These are phyloP conservation scores for Ruellia speciosa DNA, from an alignment of 305 asterid species.

Conservation along the genomic window DNA sequence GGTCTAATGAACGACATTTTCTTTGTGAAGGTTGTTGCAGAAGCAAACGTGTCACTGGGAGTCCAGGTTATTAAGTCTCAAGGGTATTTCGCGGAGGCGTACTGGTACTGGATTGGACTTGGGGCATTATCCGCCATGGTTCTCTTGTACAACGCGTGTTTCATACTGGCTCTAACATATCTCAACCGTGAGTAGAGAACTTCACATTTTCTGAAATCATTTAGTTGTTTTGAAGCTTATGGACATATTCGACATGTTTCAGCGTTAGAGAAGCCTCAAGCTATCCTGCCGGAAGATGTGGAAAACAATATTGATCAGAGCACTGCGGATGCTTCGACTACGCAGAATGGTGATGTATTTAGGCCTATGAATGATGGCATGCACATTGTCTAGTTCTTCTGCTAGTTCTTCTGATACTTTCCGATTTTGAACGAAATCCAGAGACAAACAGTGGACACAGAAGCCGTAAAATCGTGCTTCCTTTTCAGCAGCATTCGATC, in stretches of 20 bases:
- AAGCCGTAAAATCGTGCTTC: conserved; percentile 26
- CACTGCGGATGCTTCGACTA: background rate
- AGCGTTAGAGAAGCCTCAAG: background rate
- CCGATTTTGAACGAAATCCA: background rate
- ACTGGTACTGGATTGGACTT: conserved; percentile 53
- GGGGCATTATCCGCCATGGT: conserved; percentile 34
- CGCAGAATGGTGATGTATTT: too few relatives aligned
- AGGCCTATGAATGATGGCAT: too few relatives aligned
- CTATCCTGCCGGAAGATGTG: background rate
- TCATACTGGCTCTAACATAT: conserved; percentile 35
- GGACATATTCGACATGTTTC: background rate
- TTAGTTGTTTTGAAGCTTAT: background rate
- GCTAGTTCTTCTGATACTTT: background rate
- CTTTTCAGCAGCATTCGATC: conserved; percentile 41
- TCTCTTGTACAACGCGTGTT: conserved; percentile 24
- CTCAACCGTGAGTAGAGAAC: conserved; percentile 20
- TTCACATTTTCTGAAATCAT: background rate
- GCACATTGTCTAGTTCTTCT: too few relatives aligned
- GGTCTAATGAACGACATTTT: background rate
- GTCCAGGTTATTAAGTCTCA: conserved; percentile 28
- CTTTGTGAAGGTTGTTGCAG: background rate
- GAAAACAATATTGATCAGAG: background rate
- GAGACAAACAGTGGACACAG: conserved; percentile 1
- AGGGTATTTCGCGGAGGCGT: conserved; percentile 24
- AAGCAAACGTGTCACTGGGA: conserved; percentile 24